Evolutionary conservation across 805 yeast species (phyloP).

Genomic region (Lachancea lanzarotensis): DNA sequence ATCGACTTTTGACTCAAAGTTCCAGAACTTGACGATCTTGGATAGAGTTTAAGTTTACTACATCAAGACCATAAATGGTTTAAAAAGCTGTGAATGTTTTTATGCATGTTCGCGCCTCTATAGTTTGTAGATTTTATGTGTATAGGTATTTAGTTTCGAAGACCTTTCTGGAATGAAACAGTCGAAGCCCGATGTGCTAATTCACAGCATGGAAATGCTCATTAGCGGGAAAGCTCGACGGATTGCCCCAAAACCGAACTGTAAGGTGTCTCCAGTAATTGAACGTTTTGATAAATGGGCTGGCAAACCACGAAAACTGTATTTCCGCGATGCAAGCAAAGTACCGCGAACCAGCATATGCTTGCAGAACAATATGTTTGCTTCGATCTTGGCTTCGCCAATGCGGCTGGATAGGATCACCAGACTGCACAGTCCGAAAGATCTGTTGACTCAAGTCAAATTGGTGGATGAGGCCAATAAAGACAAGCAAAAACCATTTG

Average conservation of each 20-base stretch:
- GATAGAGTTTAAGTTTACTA: too few relatives aligned
- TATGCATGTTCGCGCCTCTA: too few relatives aligned
- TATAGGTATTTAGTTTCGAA: not conserved
- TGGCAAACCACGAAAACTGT: constrained; percentile 23
- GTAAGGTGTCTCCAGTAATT: constrained; percentile 18
- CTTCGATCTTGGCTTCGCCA: constrained; percentile 37
- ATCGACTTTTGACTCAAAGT: too few relatives aligned
- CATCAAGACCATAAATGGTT: too few relatives aligned
- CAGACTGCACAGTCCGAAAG: constrained; percentile 35
- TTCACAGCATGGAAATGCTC: not conserved
- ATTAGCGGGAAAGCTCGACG: not conserved
- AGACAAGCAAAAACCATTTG: not conserved
- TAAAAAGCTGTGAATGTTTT: too few relatives aligned
- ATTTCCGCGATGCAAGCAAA: constrained; percentile 4
- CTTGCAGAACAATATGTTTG: constrained; percentile 35
- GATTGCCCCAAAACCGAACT: not conserved
- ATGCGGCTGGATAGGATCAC: constrained; percentile 36
- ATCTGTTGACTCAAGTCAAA: constrained; percentile 25
- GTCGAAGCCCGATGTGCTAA: not conserved
- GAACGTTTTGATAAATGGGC: constrained; percentile 34
- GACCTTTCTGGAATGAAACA: not conserved
- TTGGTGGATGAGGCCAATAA: constrained; percentile 4
- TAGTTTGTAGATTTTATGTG: too few relatives aligned
- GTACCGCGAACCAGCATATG: not conserved
- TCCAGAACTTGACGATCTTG: too few relatives aligned